Evolutionary conservation across 176 grass and related monocot genomes (phyloP).

Genomic region (Bothriochloa decipiens): DNA sequence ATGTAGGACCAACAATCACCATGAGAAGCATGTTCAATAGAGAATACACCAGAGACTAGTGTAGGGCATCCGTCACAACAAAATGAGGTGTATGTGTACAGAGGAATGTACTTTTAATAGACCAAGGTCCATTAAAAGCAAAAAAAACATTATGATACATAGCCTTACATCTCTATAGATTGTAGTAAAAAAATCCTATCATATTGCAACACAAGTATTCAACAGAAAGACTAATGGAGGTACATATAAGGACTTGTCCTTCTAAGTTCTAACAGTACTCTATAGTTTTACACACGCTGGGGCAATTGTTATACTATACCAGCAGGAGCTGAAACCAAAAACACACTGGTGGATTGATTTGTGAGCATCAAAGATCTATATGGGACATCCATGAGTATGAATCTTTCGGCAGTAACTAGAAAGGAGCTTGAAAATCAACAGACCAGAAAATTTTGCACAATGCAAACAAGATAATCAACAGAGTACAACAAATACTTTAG

Average conservation of each 20-base stretch:
- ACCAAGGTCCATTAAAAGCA: background rate
- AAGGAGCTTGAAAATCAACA: background rate
- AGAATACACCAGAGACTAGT: background rate
- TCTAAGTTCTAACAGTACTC: background rate
- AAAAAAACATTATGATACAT: background rate
- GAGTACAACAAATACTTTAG: background rate
- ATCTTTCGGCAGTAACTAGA: background rate
- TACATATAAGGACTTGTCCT: background rate
- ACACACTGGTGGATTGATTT: background rate
- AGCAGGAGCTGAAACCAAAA: constrained; percentile 2
- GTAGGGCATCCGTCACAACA: background rate
- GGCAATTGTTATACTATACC: constrained; percentile 1
- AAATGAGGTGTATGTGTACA: constrained; percentile 5
- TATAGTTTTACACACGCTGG: background rate
- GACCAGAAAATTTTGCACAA: background rate
- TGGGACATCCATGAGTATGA: background rate
- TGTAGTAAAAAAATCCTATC: background rate
- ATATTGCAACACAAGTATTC: constrained; percentile 1
- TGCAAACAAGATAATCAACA: constrained; percentile 17
- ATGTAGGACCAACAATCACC: background rate
- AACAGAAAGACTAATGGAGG: constrained; percentile 4
- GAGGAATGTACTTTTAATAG: background rate
- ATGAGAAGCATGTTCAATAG: background rate
- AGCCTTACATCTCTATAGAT: background rate
- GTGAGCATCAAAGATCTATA: background rate